Conservation (phyloP, 1,139 yeast species). For the Debaryomyces psychrophilus region DNA sequence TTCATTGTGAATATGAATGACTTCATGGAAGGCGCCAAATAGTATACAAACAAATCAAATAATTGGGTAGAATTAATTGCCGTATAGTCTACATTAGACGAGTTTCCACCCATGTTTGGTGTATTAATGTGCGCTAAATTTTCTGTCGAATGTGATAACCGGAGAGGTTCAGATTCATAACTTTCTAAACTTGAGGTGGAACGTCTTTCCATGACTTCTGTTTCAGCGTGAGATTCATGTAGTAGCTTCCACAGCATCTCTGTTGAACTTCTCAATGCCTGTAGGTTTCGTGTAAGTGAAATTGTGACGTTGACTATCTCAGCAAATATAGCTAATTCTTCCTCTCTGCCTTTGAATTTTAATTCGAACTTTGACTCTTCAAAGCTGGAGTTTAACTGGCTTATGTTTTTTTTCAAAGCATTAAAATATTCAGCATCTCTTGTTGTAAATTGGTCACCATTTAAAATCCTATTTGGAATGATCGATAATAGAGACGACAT, state of each 20-base stretch:
- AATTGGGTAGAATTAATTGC: conserved; percentile 53
- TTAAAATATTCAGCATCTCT: conserved; percentile 41
- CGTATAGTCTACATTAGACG: conserved; percentile 20
- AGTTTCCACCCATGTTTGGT: background rate
- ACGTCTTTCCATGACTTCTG: conserved; percentile 16
- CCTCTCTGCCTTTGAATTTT: conserved; percentile 53
- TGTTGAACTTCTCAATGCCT: conserved; percentile 69
- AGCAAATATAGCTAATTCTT: conserved; percentile 49
- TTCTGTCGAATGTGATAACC: conserved; percentile 31
- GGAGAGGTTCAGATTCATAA: conserved; percentile 19
- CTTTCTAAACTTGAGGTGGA: conserved; percentile 23
- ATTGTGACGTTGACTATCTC: conserved; percentile 56
- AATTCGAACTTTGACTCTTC: conserved; percentile 70
- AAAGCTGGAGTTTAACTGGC: conserved; percentile 44
- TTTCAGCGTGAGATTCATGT: conserved; percentile 28
- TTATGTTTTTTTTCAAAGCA: conserved; percentile 44
- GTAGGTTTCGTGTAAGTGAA: conserved; percentile 58
- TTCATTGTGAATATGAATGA: conserved; percentile 67
- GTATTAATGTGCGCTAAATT: conserved; percentile 25
- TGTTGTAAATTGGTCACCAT: conserved; percentile 48
- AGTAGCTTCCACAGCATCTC: conserved; percentile 66
- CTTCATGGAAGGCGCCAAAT: conserved; percentile 73
- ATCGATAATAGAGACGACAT: conserved; percentile 56
- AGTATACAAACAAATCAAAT: conserved; percentile 65
- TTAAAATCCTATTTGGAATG: conserved; percentile 56